A percentile compares a stretch with the other conserved stretches of the same genome.
phyloP scores from a whole-genome alignment of 345 rosid genomes.

The Populus ilicifolia region DNA sequence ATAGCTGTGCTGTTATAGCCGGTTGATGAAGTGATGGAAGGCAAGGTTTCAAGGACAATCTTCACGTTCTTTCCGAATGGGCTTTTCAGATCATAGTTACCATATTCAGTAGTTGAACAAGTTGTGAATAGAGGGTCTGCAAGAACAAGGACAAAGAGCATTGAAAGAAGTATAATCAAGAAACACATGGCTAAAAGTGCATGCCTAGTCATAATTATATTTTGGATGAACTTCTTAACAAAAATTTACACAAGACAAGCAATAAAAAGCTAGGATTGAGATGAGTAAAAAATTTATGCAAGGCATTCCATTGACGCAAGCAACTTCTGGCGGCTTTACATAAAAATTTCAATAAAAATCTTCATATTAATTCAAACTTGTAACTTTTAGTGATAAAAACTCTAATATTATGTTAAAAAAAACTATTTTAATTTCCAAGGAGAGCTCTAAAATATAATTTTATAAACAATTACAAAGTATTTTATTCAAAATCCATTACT shows the following conservation, averaged over 20 bases:
- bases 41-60: conserved; percentile 12
- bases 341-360: not conserved
- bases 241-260: not conserved
- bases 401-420: too few relatives aligned
- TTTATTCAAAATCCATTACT: too few relatives aligned
- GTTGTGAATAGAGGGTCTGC: not conserved
- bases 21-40: conserved; percentile 14
- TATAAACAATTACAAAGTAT: too few relatives aligned
- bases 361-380: too few relatives aligned
- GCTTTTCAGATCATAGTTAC: conserved; percentile 7
- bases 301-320: not conserved
- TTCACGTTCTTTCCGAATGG: conserved; percentile 17
- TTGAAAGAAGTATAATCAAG: conserved; percentile 1
- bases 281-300: not conserved
- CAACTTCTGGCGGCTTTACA: not conserved
- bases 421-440: too few relatives aligned
- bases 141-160: not conserved
- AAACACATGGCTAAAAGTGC: not conserved
- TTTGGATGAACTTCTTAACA: not conserved
- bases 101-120: not conserved
- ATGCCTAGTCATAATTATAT: not conserved
- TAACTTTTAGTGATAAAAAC: too few relatives aligned
- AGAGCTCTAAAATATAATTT: too few relatives aligned
- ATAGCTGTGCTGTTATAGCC: conserved; percentile 18
- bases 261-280: not conserved